phyloP scores from a whole-genome alignment of 2,329 filamentous ascomycete genomes.

The Mycogone perniciosa region DNA sequence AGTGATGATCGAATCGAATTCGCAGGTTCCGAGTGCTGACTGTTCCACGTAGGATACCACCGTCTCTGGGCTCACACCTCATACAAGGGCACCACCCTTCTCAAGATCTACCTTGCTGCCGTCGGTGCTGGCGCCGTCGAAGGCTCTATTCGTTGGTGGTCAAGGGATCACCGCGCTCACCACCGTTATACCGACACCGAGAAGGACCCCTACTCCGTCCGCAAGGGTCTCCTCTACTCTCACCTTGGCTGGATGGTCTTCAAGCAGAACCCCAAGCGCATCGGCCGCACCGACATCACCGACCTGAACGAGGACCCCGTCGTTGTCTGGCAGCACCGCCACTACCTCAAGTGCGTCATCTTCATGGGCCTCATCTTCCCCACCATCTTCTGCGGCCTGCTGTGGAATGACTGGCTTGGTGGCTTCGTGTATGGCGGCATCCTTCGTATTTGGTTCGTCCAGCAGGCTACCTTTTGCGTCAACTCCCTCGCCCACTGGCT shows the following conservation, averaged over 20 bases:
- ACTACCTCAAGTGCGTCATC: conserved; percentile 76
- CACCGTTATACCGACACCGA: conserved; percentile 90
- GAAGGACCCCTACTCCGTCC: conserved; percentile 85
- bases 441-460: conserved; percentile 80
- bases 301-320: conserved; percentile 82
- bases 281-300: conserved; percentile 81
- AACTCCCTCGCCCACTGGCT: conserved; percentile 89
- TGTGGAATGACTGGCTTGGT: conserved; percentile 75
- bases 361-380: conserved; percentile 73
- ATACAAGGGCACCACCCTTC: conserved; percentile 69
- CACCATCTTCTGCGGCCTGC: conserved; percentile 65
- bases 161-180: conserved; percentile 77
- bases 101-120: conserved; percentile 76
- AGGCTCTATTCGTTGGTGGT: conserved; percentile 86
- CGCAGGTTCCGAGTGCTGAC: not conserved
- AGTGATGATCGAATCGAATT: not conserved
- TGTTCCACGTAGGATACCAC: conserved; percentile 35
- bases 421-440: conserved; percentile 83
- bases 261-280: conserved; percentile 87
- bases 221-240: conserved; percentile 79
- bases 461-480: conserved; percentile 90
- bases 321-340: conserved; percentile 80
- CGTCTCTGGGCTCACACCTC: conserved; percentile 82
- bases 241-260: conserved; percentile 83
- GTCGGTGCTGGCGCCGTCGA: conserved; percentile 78